These are phyloP conservation scores for Hygrophila difformis DNA, from an alignment of 257 asterid species.

Conservation along the genomic window DNA sequence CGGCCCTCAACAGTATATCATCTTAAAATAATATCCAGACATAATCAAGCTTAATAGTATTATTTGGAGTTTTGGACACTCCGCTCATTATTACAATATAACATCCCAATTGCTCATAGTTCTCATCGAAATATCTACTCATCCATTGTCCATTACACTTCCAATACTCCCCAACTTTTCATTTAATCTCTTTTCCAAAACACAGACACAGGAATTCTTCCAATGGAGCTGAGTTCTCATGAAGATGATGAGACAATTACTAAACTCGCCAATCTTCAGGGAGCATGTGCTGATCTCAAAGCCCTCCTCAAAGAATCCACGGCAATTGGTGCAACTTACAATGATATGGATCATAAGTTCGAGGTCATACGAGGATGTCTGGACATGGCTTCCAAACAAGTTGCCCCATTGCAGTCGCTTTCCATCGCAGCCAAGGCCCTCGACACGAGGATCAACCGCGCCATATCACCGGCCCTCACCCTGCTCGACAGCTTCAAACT, in stretches of 20 bases:
- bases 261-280: conserved; percentile 21
- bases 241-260: conserved; percentile 47
- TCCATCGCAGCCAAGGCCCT: conserved; percentile 72
- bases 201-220: background rate
- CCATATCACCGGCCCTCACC: conserved; percentile 54
- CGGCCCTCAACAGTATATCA: no score
- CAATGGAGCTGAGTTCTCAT: conserved; percentile 25
- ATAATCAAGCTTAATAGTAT: no score
- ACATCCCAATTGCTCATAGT: no score
- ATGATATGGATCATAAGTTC: conserved; percentile 30
- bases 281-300: conserved; percentile 39
- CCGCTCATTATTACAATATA: no score
- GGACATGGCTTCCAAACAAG: conserved; percentile 32
- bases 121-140: no score
- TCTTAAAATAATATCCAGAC: no score
- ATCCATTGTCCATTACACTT: no score
- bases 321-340: conserved; percentile 27
- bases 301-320: conserved; percentile 19
- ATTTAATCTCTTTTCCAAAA: no score
- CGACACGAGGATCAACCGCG: conserved; percentile 64
- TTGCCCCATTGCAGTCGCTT: conserved; percentile 65
- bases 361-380: conserved; percentile 29
- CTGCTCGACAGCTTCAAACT: conserved; percentile 61
- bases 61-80: no score
- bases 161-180: no score